Conservation (phyloP, 495 filamentous ascomycete genomes). For the Hypomontagnella monticulosa region DNA sequence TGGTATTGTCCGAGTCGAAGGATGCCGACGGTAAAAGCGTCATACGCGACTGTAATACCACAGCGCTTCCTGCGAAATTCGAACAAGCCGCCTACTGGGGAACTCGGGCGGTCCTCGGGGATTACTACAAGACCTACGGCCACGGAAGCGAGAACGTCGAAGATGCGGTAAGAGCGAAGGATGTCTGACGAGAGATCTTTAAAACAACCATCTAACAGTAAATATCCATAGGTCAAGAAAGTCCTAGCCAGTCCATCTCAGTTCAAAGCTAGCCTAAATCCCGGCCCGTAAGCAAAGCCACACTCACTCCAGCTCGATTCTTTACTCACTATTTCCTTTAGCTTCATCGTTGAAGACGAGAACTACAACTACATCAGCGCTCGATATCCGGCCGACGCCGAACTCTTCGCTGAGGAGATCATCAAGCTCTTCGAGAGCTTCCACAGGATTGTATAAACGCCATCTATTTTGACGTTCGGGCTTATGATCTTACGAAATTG, state of each 20-base stretch:
- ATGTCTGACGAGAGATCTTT: background rate
- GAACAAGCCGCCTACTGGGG: conserved; percentile 61
- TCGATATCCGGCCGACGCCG: conserved; percentile 60
- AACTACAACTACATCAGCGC: conserved; percentile 65
- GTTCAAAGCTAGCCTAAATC: conserved; percentile 58
- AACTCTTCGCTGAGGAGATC: conserved; percentile 56
- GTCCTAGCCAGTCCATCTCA: conserved; percentile 56
- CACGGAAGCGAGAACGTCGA: conserved; percentile 62
- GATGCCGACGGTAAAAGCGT: conserved; percentile 56
- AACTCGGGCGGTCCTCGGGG: conserved; percentile 60
- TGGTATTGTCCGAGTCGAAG: conserved; percentile 59
- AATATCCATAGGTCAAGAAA: conserved; percentile 58
- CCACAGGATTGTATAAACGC: conserved; percentile 35
- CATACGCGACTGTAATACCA: conserved; percentile 58
- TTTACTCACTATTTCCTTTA: conserved; percentile 32
- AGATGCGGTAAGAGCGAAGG: conserved; percentile 47
- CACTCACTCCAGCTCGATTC: background rate
- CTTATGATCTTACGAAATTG: conserved; percentile 2
- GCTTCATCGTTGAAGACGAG: conserved; percentile 62
- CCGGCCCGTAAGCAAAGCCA: conserved; percentile 54
- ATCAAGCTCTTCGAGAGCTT: conserved; percentile 56
- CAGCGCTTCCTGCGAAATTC: conserved; percentile 60
- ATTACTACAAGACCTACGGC: conserved; percentile 68
- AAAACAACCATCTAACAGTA: conserved; percentile 10
- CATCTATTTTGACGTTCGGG: background rate